Evolutionary conservation across 345 rosid genomes (phyloP), one percentile per base, ranked within the genome.

Genomic region (Corchorus olitorius): DNA sequence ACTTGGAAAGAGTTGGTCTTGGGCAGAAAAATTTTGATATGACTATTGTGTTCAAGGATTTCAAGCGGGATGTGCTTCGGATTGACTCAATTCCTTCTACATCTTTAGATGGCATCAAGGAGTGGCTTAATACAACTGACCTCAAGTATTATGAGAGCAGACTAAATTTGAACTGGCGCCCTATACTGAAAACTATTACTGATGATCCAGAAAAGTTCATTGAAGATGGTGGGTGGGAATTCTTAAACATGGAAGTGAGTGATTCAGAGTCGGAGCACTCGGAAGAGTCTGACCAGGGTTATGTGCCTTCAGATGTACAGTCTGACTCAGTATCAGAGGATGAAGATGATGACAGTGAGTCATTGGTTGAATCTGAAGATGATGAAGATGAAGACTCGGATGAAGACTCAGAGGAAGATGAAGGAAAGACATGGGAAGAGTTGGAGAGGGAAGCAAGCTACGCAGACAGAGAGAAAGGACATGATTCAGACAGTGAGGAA

Each of bases 361-460:
- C 85, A 50, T 73, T 84, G 77, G 86, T 86, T 4, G 88, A 87
- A 61, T 84, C 86, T 12, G 90, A 88, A 10, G 91, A 82, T 52
- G 91, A 84, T 11, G 89, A 78, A 41, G 86, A 83, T n/a, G 81
- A 85, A 1, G 84, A 68, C 55, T 70, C 79, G 0, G 86, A 81
- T 34, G 89, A 79, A 63, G 89, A 83, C 52, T 77, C 83, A 0
- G 89, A 86, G 54, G 91, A 88, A 37, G 89, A 84, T 17, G 63
- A 84, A 20, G 91, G 91, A 37, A 88, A 85, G 80, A 82, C 91
- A 45, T 88, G 89, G 91, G 91, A 88, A 69, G 91, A 88, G 82
- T 64, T 86, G 80, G 91, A 88, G 86, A 84, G 89, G 54, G 91
- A 88, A 81, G 91, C 91, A 22, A 81, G 80, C 62, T 16, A 86